Evolutionary conservation across 768 basidiomycete species (phyloP).

Genomic region (Asterophora parasitica): DNA sequence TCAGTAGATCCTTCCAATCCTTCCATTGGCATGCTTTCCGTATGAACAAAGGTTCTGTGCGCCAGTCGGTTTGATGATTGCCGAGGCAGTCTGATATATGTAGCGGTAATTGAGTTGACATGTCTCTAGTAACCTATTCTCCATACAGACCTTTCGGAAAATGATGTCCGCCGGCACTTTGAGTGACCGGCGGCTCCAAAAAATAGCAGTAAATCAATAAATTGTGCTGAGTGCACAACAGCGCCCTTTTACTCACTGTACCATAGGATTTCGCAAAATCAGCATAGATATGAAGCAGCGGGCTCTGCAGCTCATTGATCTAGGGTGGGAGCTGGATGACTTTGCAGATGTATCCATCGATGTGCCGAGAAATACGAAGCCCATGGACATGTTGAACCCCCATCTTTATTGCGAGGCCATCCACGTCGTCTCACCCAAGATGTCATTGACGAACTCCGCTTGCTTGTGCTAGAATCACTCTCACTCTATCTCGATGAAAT

Average conservation of each 20-base stretch:
- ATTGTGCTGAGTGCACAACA: neutral
- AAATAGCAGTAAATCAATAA: conserved; percentile 4
- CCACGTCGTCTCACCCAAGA: conserved; percentile 2
- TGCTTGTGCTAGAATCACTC: conserved; percentile 11
- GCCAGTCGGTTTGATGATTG: too few species aligned
- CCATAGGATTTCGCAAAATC: conserved; percentile 8
- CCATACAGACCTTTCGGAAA: conserved; percentile 3
- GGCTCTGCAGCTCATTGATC: conserved; percentile 10
- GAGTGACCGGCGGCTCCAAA: neutral
- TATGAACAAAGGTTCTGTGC: too few species aligned
- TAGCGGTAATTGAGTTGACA: too few species aligned
- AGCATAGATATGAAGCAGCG: conserved; percentile 13
- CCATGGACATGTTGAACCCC: conserved; percentile 5
- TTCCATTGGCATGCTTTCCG: too few species aligned
- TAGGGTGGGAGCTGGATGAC: conserved; percentile 10
- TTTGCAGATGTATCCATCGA: conserved; percentile 4
- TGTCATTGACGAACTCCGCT: conserved; percentile 10
- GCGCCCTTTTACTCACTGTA: neutral
- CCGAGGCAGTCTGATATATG: too few species aligned
- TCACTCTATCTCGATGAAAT: conserved; percentile 22
- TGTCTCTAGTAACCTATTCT: too few species aligned
- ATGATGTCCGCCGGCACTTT: neutral
- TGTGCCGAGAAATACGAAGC: conserved; percentile 7
- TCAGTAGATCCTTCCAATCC: too few species aligned
- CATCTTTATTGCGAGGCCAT: conserved; percentile 5